Conservation (phyloP, 2,329 filamentous ascomycete species). For the Colletotrichum australisinense region DNA sequence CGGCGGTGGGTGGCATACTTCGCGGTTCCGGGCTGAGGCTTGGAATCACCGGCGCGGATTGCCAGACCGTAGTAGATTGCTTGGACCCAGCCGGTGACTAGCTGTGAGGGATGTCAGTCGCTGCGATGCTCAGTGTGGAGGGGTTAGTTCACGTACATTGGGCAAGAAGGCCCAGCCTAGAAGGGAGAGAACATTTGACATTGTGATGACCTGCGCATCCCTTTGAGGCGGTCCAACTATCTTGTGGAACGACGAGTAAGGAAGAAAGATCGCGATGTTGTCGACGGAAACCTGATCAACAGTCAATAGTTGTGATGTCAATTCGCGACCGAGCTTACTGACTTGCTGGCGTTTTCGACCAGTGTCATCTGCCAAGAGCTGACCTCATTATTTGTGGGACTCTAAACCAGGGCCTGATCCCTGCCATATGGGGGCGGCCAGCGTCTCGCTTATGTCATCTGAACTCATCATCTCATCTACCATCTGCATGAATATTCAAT, state of each 20-base stretch:
- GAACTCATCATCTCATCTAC: neutral
- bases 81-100: constrained; percentile 83
- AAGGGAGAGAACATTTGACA: constrained; percentile 63
- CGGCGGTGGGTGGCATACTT: constrained; percentile 80
- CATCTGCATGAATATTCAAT: neutral
- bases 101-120: constrained; percentile 56
- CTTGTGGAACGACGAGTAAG: neutral
- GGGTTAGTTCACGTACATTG: constrained; percentile 51
- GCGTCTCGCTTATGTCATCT: constrained; percentile 4
- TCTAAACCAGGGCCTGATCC: neutral
- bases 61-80: constrained; percentile 87
- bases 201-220: constrained; percentile 2
- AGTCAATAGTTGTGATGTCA: neutral
- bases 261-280: neutral
- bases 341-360: constrained; percentile 11
- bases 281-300: neutral
- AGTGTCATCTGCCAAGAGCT: neutral
- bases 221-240: neutral
- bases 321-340: neutral
- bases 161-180: constrained; percentile 69
- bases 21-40: constrained; percentile 76
- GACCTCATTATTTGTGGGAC: constrained; percentile 8
- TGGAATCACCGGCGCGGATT: constrained; percentile 89
- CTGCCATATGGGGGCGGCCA: neutral
- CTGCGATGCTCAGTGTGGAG: neutral